phyloP scores from a whole-genome alignment of 116 monocot species.

The Phalaenopsis hybrid region DNA sequence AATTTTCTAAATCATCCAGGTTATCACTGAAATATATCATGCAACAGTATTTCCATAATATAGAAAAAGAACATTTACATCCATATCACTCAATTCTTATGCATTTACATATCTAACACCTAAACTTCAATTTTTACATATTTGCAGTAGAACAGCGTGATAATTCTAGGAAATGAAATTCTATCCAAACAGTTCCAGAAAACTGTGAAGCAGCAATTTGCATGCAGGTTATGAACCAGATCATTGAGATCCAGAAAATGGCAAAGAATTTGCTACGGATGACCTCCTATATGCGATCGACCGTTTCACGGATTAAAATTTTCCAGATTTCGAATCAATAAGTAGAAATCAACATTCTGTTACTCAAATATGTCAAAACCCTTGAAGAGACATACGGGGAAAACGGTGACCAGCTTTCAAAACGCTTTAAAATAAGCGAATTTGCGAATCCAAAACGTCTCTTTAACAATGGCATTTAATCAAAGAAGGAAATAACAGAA shows the following conservation, averaged over 20 bases:
- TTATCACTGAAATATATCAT: neutral
- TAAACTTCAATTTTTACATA: neutral
- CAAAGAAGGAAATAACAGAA: neutral
- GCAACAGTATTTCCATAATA: neutral
- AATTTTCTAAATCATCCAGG: neutral
- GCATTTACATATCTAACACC: too few relatives aligned
- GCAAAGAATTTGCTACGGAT: neutral
- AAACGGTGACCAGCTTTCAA: neutral
- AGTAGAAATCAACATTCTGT: neutral
- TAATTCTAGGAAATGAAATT: neutral
- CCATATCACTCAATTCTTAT: too few relatives aligned
- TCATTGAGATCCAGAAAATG: neutral
- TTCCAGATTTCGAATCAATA: conserved; percentile 1
- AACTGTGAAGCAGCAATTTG: conserved; percentile 1
- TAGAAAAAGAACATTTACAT: neutral
- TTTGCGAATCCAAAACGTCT: neutral
- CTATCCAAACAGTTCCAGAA: neutral
- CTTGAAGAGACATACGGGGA: neutral
- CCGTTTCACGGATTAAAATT: neutral
- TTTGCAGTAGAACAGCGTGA: neutral
- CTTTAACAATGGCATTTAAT: neutral
- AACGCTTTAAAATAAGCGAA: neutral
- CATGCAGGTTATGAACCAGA: neutral
- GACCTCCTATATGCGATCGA: neutral
- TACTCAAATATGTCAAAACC: neutral